phyloP scores from a whole-genome alignment of 306 rosid species.

The Oemleria cerasiformis region DNA sequence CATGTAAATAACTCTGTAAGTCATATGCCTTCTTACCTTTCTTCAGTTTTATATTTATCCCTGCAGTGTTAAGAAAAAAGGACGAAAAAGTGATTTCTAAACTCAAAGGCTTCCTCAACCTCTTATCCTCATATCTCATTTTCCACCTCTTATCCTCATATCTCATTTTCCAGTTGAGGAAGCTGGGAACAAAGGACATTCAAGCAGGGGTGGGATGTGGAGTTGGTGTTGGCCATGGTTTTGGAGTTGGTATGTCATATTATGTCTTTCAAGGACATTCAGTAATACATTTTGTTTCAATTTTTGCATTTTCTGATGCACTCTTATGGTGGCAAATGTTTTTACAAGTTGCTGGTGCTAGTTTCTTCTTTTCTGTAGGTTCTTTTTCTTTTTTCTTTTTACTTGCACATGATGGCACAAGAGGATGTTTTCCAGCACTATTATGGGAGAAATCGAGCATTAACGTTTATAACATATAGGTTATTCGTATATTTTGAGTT shows the following conservation, averaged over 20 bases:
- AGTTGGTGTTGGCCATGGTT: constrained; percentile 96
- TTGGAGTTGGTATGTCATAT: constrained; percentile 77
- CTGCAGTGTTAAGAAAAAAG: background rate
- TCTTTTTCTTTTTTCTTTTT: too few relatives aligned
- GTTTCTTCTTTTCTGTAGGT: too few relatives aligned
- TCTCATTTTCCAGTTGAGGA: constrained; percentile 56
- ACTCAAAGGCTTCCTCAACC: background rate
- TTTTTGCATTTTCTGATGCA: background rate
- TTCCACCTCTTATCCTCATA: constrained; percentile 2
- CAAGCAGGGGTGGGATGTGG: constrained; percentile 95
- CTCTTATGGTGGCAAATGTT: background rate
- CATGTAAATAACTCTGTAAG: constrained; percentile 79
- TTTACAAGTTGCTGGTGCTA: background rate
- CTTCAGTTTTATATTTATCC: background rate
- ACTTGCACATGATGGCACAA: background rate
- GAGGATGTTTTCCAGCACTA: background rate
- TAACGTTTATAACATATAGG: background rate
- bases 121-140: constrained; percentile 14
- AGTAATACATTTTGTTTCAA: background rate
- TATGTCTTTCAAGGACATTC: background rate
- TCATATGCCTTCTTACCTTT: constrained; percentile 9
- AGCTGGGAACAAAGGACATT: constrained; percentile 76
- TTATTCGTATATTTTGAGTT: background rate
- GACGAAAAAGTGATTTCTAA: background rate
- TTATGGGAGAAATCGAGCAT: background rate